phyloP scores from a whole-genome alignment of 257 asterid species.

The Solanum neorickii region DNA sequence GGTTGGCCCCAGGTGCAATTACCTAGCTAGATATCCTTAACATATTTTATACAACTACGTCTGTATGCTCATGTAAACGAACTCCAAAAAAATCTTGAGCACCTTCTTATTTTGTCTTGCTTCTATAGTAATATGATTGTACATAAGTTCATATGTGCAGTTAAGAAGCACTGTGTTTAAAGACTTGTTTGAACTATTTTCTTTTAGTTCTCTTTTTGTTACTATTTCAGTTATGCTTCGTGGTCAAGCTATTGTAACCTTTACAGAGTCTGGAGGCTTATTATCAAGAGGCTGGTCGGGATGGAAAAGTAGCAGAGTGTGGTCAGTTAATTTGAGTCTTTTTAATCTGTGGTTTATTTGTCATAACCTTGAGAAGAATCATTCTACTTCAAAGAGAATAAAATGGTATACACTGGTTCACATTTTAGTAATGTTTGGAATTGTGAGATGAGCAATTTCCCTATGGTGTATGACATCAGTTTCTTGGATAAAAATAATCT shows the following conservation, averaged over 20 bases:
- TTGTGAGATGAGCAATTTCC: not conserved
- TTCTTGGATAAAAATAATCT: not conserved
- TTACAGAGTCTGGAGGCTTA: slow-evolving; percentile 69
- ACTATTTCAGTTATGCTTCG: not conserved
- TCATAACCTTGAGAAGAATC: slow-evolving; percentile 1
- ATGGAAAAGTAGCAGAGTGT: slow-evolving; percentile 69
- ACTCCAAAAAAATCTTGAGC: not conserved
- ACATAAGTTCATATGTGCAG: not conserved
- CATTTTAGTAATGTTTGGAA: not conserved
- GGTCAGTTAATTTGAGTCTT: slow-evolving; percentile 21
- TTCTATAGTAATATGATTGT: not conserved
- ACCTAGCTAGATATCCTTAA: not conserved
- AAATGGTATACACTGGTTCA: not conserved
- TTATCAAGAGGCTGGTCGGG: slow-evolving; percentile 86
- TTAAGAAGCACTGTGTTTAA: not conserved
- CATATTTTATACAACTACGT: not conserved
- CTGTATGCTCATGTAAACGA: not conserved
- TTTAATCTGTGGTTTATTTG: not conserved
- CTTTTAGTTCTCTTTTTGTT: not conserved
- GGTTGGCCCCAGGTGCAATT: slow-evolving; percentile 82
- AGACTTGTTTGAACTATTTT: not conserved
- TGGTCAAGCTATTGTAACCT: not conserved
- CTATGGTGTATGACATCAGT: not conserved
- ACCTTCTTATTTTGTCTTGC: not conserved
- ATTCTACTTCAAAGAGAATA: not conserved